Conservation (phyloP, 2,329 filamentous ascomycete genomes). For the Clarireedia sp. region DNA sequence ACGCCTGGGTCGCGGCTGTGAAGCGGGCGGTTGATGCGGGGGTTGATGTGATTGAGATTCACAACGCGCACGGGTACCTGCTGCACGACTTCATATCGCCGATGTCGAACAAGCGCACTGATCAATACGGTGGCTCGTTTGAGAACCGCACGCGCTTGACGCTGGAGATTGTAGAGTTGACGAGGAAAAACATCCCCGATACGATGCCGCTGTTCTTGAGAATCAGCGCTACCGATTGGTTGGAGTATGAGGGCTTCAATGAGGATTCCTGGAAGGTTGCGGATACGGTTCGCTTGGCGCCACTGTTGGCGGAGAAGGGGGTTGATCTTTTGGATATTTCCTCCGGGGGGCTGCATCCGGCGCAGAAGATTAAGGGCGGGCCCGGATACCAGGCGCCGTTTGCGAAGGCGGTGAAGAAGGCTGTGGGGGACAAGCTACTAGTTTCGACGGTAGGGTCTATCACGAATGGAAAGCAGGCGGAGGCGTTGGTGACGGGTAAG, state of each 20-base stretch:
- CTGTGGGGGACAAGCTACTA: constrained; percentile 52
- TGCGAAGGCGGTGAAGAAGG: constrained; percentile 62
- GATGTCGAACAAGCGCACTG: constrained; percentile 59
- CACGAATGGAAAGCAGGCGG: constrained; percentile 36
- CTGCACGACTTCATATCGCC: constrained; percentile 64
- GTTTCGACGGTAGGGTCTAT: constrained; percentile 44
- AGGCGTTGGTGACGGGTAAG: constrained; percentile 40
- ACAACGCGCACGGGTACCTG: constrained; percentile 73
- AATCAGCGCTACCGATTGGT: constrained; percentile 69
- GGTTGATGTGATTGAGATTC: constrained; percentile 68
- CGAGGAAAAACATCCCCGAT: constrained; percentile 54
- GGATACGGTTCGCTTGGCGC: constrained; percentile 56
- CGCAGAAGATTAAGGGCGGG: constrained; percentile 48
- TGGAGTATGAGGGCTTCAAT: constrained; percentile 50
- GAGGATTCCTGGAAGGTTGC: constrained; percentile 59
- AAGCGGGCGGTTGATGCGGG: constrained; percentile 59
- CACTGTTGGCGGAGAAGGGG: constrained; percentile 54
- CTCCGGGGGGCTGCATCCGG: constrained; percentile 54
- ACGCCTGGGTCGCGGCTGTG: constrained; percentile 50
- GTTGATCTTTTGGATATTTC: constrained; percentile 71
- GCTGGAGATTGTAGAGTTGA: constrained; percentile 57
- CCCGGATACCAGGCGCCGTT: constrained; percentile 66
- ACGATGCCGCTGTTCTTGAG: constrained; percentile 66
- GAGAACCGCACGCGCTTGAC: constrained; percentile 64
- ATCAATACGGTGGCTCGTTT: constrained; percentile 60